Evolutionary conservation across 2,329 filamentous ascomycete species (phyloP).

Genomic region (Penicillium sp.): DNA sequence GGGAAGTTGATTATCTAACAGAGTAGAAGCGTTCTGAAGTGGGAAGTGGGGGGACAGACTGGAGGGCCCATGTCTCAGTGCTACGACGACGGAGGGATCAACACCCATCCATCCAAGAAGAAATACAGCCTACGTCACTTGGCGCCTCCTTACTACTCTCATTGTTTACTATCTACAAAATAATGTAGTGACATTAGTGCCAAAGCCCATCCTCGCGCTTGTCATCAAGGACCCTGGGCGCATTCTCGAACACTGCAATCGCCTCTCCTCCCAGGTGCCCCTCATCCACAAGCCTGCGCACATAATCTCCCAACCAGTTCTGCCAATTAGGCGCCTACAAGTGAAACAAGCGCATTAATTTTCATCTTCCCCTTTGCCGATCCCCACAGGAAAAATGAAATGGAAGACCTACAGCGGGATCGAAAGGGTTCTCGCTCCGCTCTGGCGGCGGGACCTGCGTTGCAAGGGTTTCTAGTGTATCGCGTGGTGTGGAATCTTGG

Average conservation of each 20-base stretch:
- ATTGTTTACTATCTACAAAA: not conserved
- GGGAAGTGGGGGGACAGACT: not conserved
- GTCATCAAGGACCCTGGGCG: not conserved
- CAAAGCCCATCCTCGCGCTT: not conserved
- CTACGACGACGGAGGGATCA: not conserved
- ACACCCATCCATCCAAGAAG: not conserved
- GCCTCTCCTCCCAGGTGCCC: not conserved
- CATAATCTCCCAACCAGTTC: slow-evolving; percentile 8
- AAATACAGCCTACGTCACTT: not conserved
- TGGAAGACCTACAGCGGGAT: not conserved
- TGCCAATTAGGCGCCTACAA: slow-evolving; percentile 7
- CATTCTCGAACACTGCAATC: not conserved
- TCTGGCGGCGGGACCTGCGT: slow-evolving; percentile 8
- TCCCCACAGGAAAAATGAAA: not conserved
- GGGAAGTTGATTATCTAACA: not conserved
- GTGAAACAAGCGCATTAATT: not conserved
- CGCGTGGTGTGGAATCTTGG: slow-evolving; percentile 6
- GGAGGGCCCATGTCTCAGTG: not conserved
- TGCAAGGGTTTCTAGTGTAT: slow-evolving; percentile 5
- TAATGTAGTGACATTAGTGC: not conserved
- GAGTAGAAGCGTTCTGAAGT: too few species aligned
- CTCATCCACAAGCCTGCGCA: slow-evolving; percentile 8
- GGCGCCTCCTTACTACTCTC: not conserved
- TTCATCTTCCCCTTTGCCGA: not conserved
- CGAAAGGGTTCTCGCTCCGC: not conserved